Evolutionary conservation across 2,329 filamentous ascomycete genomes (phyloP), one percentile per base, ranked within the genome.

Genomic region (Monascus ruber): DNA sequence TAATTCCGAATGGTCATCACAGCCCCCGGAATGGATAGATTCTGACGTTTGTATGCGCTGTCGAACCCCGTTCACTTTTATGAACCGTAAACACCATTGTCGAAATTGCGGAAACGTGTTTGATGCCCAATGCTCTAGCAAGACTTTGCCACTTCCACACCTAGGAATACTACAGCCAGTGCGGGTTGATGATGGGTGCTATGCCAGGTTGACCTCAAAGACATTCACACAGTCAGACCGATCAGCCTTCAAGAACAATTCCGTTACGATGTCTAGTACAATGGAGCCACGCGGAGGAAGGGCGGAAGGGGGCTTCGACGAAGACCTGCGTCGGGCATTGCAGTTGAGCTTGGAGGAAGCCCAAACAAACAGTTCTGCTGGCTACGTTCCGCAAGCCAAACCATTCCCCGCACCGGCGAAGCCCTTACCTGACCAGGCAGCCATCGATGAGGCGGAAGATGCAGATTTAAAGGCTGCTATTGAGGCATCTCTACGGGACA

Each of bases 11-110:
- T 44, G 36, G 11, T 46, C 49, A 43, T 50, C 29, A 31, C 52
- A 94, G 81, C 91, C 91, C 6, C 91, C 91, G 0, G 91, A 98
- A 65, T 98, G 91, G 91, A 80, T 81, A 37, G 91, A 98, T 64
- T 95, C 89, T 7, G 91, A 98, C 54, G 89, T 98, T 27, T 98
- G 91, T 62, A 95, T 98, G 87, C 83, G 91, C 58, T 98, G 91
- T 62, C 80, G 91, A 50, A 95, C 89, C 8, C 68, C 86, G 11
- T 98, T 98, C 54, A 95, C 86, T 35, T 95, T 98, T 57, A 98
- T 89, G 40, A 98, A 98, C 62, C 81, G 91, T 55, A 98, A 96
- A 60, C 91, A 98, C 59, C 91, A 98, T 62, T 98, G 91, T 56
- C 81, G 91, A 48, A 98, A 98, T 62, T 98, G 91, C 56, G 91